Conservation (phyloP, 352 stramenopile genomes). For the Phytopythium delawarense region DNA sequence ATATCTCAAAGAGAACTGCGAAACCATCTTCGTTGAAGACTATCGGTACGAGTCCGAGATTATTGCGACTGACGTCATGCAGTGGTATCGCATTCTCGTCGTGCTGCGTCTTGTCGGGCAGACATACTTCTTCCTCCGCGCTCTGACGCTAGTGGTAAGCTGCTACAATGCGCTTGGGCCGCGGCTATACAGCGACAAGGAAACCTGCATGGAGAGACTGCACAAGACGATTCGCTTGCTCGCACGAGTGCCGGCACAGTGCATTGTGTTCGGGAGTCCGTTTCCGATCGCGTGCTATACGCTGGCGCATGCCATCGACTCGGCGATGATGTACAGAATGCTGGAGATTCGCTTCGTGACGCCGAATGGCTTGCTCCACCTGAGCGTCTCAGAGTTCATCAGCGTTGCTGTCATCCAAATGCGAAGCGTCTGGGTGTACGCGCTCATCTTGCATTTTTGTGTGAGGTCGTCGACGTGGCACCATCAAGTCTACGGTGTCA, state of each 20-base stretch:
- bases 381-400: conserved; percentile 24
- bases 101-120: conserved; percentile 28
- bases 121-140: conserved; percentile 32
- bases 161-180: conserved; percentile 22
- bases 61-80: conserved; percentile 19
- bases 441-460: conserved; percentile 21
- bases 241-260: conserved; percentile 38
- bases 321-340: conserved; percentile 31
- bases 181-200: conserved; percentile 1
- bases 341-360: conserved; percentile 28
- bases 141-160: conserved; percentile 23
- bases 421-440: conserved; percentile 39
- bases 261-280: conserved; percentile 40
- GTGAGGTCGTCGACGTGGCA: conserved; percentile 14
- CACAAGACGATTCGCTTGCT: conserved; percentile 24
- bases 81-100: conserved; percentile 29
- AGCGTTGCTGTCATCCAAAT: conserved; percentile 35
- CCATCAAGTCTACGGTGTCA: conserved; percentile 12
- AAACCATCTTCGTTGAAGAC: conserved; percentile 37
- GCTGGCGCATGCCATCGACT: conserved; percentile 40
- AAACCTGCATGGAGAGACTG: neutral
- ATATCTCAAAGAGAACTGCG: conserved; percentile 9
- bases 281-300: conserved; percentile 45
- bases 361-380: conserved; percentile 19
- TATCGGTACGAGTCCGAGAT: conserved; percentile 35